Percentiles rank a stretch among this genome's conserved stretches.
These are phyloP conservation scores for Colletotrichum incanum DNA, from an alignment of 2,329 filamentous ascomycete genomes.

Conservation along the genomic window DNA sequence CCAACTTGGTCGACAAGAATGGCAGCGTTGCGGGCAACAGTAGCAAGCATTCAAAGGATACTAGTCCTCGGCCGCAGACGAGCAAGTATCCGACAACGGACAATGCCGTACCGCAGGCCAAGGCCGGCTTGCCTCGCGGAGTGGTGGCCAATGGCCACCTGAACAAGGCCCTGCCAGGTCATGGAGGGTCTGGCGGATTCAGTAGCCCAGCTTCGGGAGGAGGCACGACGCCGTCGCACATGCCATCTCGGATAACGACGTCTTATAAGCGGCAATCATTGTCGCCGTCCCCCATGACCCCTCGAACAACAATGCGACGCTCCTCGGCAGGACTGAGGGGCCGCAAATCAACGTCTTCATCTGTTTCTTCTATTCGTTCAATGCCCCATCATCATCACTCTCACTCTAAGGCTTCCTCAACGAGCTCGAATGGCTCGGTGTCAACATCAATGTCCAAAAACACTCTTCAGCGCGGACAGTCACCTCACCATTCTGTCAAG, in stretches of 20 bases:
- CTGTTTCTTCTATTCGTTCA: conserved; percentile 91
- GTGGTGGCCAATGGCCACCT: conserved; percentile 67
- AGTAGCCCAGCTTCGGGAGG: conserved; percentile 50
- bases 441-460: conserved; percentile 79
- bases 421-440: conserved; percentile 84
- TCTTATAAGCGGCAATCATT: conserved; percentile 83
- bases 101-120: conserved; percentile 54
- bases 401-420: conserved; percentile 95
- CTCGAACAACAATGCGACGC: conserved; percentile 87
- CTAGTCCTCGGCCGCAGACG: conserved; percentile 72
- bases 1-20: conserved; percentile 70
- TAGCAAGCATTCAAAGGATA: conserved; percentile 64
- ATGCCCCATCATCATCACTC: conserved; percentile 90
- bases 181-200: conserved; percentile 23
- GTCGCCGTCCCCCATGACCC: conserved; percentile 90
- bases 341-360: conserved; percentile 95
- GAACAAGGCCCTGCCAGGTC: conserved; percentile 46
- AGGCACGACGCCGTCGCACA: conserved; percentile 50
- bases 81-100: conserved; percentile 67
- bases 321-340: conserved; percentile 88
- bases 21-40: conserved; percentile 53
- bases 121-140: conserved; percentile 65
- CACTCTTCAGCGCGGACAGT: conserved; percentile 75
- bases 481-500: conserved; percentile 92
- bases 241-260: conserved; percentile 53